A percentile compares a stretch with the other conserved stretches of the same genome.
phyloP scores from a whole-genome alignment of 1,284 basidiomycete species.

The Boletus smithii region DNA sequence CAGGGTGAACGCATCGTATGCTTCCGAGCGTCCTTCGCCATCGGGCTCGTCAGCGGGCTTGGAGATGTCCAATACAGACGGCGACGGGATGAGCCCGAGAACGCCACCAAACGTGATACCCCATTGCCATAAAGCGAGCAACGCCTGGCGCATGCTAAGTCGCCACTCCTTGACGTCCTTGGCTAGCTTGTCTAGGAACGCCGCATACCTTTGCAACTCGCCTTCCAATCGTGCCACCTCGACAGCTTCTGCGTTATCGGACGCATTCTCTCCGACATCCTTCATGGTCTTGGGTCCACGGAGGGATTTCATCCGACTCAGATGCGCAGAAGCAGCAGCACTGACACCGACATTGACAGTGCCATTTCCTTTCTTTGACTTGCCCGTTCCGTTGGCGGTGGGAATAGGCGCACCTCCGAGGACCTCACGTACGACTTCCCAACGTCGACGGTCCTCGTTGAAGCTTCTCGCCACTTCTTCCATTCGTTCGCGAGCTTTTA shows the following conservation, averaged over 20 bases:
- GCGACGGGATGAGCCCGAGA: constrained; percentile 55
- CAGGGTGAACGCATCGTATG: constrained; percentile 67
- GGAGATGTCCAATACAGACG: constrained; percentile 25
- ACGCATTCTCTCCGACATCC: constrained; percentile 25
- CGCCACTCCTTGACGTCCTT: constrained; percentile 61
- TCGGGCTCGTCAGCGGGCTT: constrained; percentile 17
- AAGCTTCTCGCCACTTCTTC: constrained; percentile 80
- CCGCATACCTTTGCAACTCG: constrained; percentile 51
- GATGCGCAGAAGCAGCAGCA: constrained; percentile 54
- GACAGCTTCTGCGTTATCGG: constrained; percentile 46
- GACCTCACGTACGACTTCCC: constrained; percentile 80
- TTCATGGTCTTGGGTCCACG: constrained; percentile 28
- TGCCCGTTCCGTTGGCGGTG: constrained; percentile 22
- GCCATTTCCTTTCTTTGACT: constrained; percentile 43
- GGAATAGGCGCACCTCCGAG: constrained; percentile 37
- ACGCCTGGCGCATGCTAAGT: constrained; percentile 35
- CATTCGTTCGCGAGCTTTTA: constrained; percentile 63
- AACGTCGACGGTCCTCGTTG: constrained; percentile 82
- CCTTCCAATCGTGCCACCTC: constrained; percentile 53
- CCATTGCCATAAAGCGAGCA: constrained; percentile 51
- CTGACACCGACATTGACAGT: constrained; percentile 27
- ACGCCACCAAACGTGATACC: constrained; percentile 61
- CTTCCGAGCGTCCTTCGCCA: constrained; percentile 44
- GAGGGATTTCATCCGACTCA: constrained; percentile 57
- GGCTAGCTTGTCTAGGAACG: constrained; percentile 58